Conservation (phyloP, 169 alveolate genomes). For the Eimeria maxima region DNA sequence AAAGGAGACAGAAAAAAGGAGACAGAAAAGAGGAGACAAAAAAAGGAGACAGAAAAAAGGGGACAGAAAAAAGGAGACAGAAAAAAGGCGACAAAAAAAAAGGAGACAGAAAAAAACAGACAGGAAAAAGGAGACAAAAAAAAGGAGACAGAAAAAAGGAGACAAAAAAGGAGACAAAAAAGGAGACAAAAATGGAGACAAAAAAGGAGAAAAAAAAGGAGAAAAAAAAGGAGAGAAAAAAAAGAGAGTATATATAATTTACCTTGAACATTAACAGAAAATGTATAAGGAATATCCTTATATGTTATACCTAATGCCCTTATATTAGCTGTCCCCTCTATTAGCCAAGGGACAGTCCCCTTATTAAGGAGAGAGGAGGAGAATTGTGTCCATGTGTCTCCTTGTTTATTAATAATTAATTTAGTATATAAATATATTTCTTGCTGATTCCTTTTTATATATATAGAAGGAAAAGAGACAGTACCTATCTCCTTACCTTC, state of each 20-base stretch:
- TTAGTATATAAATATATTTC: not conserved
- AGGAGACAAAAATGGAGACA: not conserved
- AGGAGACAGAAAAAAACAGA: no score
- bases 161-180: not conserved
- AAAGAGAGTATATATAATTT: no score
- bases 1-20: no score
- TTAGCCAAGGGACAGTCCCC: slow-evolving; percentile 48
- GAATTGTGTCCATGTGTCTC: slow-evolving; percentile 11
- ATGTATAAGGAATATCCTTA: slow-evolving; percentile 29
- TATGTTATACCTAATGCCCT: slow-evolving; percentile 26
- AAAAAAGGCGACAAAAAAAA: no score
- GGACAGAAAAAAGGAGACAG: no score
- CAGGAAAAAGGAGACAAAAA: not conserved
- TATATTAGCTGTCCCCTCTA: not conserved
- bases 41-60: no score
- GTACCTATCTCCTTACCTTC: slow-evolving; percentile 40
- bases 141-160: not conserved
- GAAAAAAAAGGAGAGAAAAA: not conserved
- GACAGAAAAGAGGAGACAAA: not conserved
- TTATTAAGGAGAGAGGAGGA: not conserved
- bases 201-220: not conserved
- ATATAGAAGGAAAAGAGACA: not conserved
- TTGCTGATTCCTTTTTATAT: not conserved
- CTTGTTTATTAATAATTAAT: slow-evolving; percentile 12
- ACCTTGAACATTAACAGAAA: slow-evolving; percentile 39